These are phyloP conservation scores for Hygrophorus russula DNA, from an alignment of 768 basidiomycete genomes.

Conservation along the genomic window DNA sequence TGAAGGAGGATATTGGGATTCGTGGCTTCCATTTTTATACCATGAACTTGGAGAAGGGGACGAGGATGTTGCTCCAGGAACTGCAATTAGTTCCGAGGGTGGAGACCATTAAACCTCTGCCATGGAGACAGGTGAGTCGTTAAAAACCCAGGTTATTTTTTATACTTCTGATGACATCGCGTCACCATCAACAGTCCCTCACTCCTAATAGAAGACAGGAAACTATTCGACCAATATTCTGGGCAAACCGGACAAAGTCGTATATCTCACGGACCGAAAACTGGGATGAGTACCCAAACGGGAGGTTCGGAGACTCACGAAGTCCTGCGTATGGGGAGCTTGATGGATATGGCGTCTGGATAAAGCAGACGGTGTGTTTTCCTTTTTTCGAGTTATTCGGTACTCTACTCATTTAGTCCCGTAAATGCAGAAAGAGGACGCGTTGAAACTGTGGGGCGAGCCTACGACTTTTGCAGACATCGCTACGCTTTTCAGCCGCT, in stretches of 20 bases:
- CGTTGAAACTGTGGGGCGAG: conserved; percentile 77
- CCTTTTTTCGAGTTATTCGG: neutral
- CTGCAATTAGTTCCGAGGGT: conserved; percentile 78
- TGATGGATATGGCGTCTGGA: conserved; percentile 89
- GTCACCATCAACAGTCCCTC: conserved; percentile 48
- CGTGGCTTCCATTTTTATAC: conserved; percentile 93
- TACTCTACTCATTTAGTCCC: conserved; percentile 5
- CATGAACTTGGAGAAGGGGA: conserved; percentile 93
- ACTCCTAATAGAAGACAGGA: conserved; percentile 88
- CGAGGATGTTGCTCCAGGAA: conserved; percentile 91
- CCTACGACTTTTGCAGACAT: conserved; percentile 62
- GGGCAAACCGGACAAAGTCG: conserved; percentile 94
- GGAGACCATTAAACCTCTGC: conserved; percentile 89
- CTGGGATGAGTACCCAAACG: conserved; percentile 99
- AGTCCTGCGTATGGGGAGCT: conserved; percentile 98
- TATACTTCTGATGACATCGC: neutral
- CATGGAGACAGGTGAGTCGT: conserved; percentile 80
- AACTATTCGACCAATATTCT: conserved; percentile 95
- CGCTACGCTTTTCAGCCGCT: conserved; percentile 63
- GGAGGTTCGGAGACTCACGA: conserved; percentile 94
- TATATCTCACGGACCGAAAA: conserved; percentile 95
- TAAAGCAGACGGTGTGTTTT: conserved; percentile 70
- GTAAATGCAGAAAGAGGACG: conserved; percentile 65
- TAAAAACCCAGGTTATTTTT: neutral
- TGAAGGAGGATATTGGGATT: conserved; percentile 72